Percentiles rank a stretch among this genome's conserved stretches.
Evolutionary conservation across 768 basidiomycete species (phyloP).

Genomic region (Rhizopogon vesiculosus): DNA sequence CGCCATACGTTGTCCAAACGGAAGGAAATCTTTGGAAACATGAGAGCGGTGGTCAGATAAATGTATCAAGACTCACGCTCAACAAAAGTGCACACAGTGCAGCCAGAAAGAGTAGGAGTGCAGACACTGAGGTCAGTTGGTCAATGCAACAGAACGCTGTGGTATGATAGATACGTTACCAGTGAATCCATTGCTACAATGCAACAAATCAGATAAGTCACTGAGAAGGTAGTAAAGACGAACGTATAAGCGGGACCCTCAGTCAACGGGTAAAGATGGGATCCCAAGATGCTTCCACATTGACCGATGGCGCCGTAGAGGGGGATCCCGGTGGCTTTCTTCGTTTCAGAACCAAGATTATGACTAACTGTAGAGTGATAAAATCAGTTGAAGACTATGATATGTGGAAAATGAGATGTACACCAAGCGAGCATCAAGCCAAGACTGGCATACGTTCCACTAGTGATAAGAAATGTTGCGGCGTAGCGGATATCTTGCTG

Average conservation of each 20-base stretch:
- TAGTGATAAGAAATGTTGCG: constrained; percentile 40
- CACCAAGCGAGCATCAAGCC: constrained; percentile 47
- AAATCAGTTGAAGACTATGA: not conserved
- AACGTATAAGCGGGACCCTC: constrained; percentile 37
- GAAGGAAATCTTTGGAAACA: constrained; percentile 47
- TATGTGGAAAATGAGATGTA: constrained; percentile 14
- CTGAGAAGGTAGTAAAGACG: not conserved
- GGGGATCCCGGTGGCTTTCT: constrained; percentile 37
- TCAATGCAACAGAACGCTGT: not conserved
- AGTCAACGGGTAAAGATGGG: constrained; percentile 37
- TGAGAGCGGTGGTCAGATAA: not conserved
- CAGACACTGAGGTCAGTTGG: not conserved
- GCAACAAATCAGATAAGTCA: not conserved
- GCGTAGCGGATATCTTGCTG: constrained; percentile 37
- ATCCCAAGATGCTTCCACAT: constrained; percentile 34
- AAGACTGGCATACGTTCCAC: constrained; percentile 41
- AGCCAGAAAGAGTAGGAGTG: not conserved
- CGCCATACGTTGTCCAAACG: constrained; percentile 55
- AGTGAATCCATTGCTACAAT: not conserved
- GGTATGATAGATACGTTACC: not conserved
- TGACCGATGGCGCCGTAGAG: constrained; percentile 40
- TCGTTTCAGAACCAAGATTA: constrained; percentile 42
- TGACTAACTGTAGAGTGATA: constrained; percentile 29
- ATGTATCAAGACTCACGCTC: not conserved
- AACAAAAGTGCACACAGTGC: not conserved